phyloP scores from a whole-genome alignment of 345 rosid genomes.

The Salix koriyanagi region DNA sequence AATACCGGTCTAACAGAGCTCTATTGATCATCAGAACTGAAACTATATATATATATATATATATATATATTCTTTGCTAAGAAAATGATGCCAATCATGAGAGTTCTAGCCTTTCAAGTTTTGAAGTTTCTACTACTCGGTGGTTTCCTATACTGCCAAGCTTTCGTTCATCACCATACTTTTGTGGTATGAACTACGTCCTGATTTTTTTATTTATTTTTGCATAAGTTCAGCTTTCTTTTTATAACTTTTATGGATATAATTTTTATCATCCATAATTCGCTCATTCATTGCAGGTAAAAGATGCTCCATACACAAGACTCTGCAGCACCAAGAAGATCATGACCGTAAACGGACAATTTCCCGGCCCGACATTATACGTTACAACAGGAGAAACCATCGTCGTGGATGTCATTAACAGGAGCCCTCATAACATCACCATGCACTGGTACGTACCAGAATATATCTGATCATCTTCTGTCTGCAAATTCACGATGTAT shows the following conservation, averaged over 20 bases:
- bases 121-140: constrained; percentile 2
- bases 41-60: neutral
- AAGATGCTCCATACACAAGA: constrained; percentile 9
- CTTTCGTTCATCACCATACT: constrained; percentile 6
- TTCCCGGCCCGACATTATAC: constrained; percentile 29
- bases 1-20: neutral
- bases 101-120: neutral
- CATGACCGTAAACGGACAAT: constrained; percentile 31
- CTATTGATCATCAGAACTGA: neutral
- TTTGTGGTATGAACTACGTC: constrained; percentile 5
- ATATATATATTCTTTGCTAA: neutral
- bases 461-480: neutral
- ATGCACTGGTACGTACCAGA: constrained; percentile 25
- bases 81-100: neutral
- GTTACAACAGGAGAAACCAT: constrained; percentile 25
- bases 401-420: constrained; percentile 24
- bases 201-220: too few relatives aligned
- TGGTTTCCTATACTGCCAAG: constrained; percentile 7
- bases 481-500: too few relatives aligned
- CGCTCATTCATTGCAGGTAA: neutral
- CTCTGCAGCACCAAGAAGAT: constrained; percentile 20
- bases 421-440: constrained; percentile 24
- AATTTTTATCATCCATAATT: too few relatives aligned
- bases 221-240: too few relatives aligned
- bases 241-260: too few relatives aligned